These are phyloP conservation scores for Melastoma candidum DNA, from an alignment of 441 rosid genomes.

Conservation along the genomic window DNA sequence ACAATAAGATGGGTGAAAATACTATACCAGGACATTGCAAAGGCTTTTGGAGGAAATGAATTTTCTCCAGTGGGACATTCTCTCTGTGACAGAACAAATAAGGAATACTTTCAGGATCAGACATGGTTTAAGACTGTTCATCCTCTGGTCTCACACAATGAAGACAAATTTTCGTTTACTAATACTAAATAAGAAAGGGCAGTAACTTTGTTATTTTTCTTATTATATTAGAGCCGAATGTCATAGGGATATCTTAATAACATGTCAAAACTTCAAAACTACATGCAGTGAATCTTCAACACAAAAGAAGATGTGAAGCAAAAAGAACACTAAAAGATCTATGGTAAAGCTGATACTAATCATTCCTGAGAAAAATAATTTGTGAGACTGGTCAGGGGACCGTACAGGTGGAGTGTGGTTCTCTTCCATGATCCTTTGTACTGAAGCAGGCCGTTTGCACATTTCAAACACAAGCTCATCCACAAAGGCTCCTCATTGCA, in stretches of 20 bases:
- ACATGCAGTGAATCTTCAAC: too few species aligned
- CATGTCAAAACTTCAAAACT: too few species aligned
- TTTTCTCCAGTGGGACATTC: conserved; percentile 36
- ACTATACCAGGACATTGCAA: conserved; percentile 57
- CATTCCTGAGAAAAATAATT: neutral
- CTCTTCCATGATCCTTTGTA: conserved; percentile 89
- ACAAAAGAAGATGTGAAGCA: too few species aligned
- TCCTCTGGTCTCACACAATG: too few species aligned
- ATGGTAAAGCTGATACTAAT: conserved; percentile 5
- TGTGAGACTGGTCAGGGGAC: conserved; percentile 4
- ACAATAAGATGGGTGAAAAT: conserved; percentile 8
- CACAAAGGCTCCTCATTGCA: conserved; percentile 93
- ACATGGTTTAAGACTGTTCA: neutral
- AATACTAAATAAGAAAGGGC: too few species aligned
- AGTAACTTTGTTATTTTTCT: too few species aligned
- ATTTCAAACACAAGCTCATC: conserved; percentile 71
- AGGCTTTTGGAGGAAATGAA: conserved; percentile 27
- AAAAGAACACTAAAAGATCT: neutral
- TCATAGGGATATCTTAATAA: too few species aligned
- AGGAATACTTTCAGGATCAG: neutral
- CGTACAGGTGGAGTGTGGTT: conserved; percentile 58
- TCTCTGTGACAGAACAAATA: conserved; percentile 37
- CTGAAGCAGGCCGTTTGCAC: conserved; percentile 37
- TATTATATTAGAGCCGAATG: too few species aligned
- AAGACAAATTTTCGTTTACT: too few species aligned